Evolutionary conservation across 1,284 basidiomycete genomes (phyloP), one percentile per base, ranked within the genome.

Genomic region (Melampsora abietis-canadensis): DNA sequence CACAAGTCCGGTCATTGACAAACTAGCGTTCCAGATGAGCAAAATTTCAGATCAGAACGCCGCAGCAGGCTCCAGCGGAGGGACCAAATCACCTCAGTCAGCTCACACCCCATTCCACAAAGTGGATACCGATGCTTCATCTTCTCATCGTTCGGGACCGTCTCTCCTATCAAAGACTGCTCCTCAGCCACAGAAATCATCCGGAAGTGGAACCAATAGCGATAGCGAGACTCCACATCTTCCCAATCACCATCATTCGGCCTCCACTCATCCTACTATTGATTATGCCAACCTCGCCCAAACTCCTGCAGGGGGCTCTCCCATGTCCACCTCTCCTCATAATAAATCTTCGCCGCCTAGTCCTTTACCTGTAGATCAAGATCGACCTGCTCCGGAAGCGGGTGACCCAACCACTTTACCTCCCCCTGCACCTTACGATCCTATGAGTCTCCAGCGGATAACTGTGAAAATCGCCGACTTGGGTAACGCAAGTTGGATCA

Each of bases 391-490:
- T n/a, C 84, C 84, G 3, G 81, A 81, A n/a, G 85, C 85, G 1
- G 85, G 85, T 37, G 86, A 86, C 77, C 85, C 85, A 8, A 85
- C 80, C 73, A 84, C 83, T 17, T 82, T 86, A 8, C 84, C 84
- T 14, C 85, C 85, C n/a, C 85, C 85, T 1, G 83, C 84, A 77
- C 84, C 85, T 0, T 86, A 87, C 79, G 85, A 87, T 78, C 86
- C 86, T 0, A 83, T 83, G 65, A 84, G 83, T 67, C 80, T 87
- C 47, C 94, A 97, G 82, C 88, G 89, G 80, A 96, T 98, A 78
- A 98, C 94, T 3, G 96, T 98, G 77, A 98, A 98, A 86, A 98
- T 98, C 81, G 95, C 95, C 44, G 96, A 98, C 85, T 84, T 98
- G 70, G 95, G 94, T 24, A 96, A 97, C 82, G 92, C 91, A 27